Evolutionary conservation across 177 flowering plant genomes (phyloP), one percentile per base, ranked within the genome.

Genomic region (Telopea speciosissima): DNA sequence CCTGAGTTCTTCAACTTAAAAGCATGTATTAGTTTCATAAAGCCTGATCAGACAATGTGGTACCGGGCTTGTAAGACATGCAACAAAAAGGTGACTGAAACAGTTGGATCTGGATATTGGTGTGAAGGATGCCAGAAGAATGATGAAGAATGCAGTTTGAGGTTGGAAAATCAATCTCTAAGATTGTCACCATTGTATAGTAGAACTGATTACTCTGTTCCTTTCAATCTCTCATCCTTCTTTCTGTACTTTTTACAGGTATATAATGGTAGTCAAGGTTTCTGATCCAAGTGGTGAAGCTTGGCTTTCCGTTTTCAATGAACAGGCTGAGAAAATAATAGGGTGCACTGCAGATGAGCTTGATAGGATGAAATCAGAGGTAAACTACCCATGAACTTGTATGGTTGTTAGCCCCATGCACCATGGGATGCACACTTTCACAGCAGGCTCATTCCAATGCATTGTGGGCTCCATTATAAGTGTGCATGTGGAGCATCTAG

Each of bases 291-390:
- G 86, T 77, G 97, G 92, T 60, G 99, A 90, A 80, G 90, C 88
- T 28, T 91, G 86, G 89, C 36, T 96, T 66, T 93, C 96, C 65
- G 62, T 78, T 33, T 96, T 96, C 83, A 93, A 91, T 74, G 88
- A 93, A 2, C 92, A 96, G 71, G 99, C 97, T 23, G 98, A 91
- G 74, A 82, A 70, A 62, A 85, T 93, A 8, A 71, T 93, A 61
- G 98, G 99, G 16, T 93, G 97, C 81, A 69, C 97, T 62, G 98
- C 98, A 14, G 91, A 91, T 74, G 98, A 93, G 78, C 97, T 93
- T 72, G 83, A 93, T 70, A 75, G 66, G 65, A 69, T 93, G 52
- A 96, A 83, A 80, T 78, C 85, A 52, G 78, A 91, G 92, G 99
- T 91, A 86, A 70, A 28, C 8, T 24, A 24, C 10, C 54, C 8